phyloP scores from a whole-genome alignment of 306 rosid species.

The Quercus glauca region DNA sequence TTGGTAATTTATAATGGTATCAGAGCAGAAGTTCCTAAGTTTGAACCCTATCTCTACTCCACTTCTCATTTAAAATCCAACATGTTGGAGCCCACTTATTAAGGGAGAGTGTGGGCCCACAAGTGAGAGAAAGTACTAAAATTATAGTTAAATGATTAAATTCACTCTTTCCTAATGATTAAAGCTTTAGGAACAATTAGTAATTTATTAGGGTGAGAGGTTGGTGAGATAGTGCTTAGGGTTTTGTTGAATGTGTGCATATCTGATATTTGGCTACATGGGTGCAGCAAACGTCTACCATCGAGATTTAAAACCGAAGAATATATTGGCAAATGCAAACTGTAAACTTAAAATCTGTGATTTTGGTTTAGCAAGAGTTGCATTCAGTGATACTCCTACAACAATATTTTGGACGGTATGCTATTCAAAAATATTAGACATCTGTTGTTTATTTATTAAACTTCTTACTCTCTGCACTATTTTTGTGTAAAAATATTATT shows the following conservation, averaged over 20 bases:
- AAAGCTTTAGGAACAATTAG: too few relatives aligned
- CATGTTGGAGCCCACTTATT: too few relatives aligned
- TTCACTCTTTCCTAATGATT: too few relatives aligned
- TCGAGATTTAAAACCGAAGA: slow-evolving; percentile 95
- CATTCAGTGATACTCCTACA: slow-evolving; percentile 82
- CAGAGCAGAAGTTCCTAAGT: too few relatives aligned
- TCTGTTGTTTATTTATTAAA: not conserved
- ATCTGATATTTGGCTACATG: slow-evolving; percentile 32
- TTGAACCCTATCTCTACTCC: too few relatives aligned
- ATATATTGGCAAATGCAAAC: slow-evolving; percentile 95
- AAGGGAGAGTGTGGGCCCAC: too few relatives aligned
- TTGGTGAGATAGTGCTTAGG: not conserved
- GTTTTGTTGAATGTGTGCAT: slow-evolving; percentile 8
- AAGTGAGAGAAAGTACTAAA: too few relatives aligned
- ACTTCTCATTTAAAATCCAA: too few relatives aligned
- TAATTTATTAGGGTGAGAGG: too few relatives aligned
- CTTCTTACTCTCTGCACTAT: not conserved
- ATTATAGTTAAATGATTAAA: too few relatives aligned
- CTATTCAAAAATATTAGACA: slow-evolving; percentile 6
- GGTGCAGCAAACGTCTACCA: slow-evolving; percentile 92
- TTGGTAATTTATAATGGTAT: too few relatives aligned
- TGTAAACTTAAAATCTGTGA: slow-evolving; percentile 96
- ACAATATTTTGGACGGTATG: slow-evolving; percentile 96
- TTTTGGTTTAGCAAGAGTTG: slow-evolving; percentile 95
- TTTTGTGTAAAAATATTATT: not conserved